Evolutionary conservation across 1,284 basidiomycete genomes (phyloP), one percentile per base, ranked within the genome.

Genomic region (Trametes pubescens): DNA sequence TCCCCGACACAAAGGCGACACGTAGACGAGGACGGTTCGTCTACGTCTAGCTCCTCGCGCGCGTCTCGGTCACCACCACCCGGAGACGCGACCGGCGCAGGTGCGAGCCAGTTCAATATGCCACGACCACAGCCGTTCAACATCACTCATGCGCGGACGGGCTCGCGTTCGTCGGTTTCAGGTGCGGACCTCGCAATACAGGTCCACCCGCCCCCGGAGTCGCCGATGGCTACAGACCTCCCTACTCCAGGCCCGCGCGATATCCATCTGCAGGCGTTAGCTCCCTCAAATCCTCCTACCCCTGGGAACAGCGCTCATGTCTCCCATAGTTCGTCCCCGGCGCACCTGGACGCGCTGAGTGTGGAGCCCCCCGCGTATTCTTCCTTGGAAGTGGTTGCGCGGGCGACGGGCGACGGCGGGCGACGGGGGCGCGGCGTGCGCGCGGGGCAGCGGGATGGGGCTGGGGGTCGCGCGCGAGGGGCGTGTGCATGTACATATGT

Each of bases 21-120:
- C n/a, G 65, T 53, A 48, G 69, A 70, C 44, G 72, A 65, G 44
- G 71, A n/a, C 35, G 56, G 44, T 49, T 67, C 70, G 47, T 72
- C 73, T 26, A 65, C 62, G 43, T 70, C 73, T 44, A 66, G 67
- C 62, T 73, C 74, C 55, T 83, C 84, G 65, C 80, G 82, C 67
- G 86, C 88, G 57, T 81, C 82, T 74, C 73, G 66, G 60, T 71
- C 77, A 52, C 72, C 69, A 48, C 75, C 78, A 21, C 75, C 24
- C 22, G 47, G 72, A 57, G 69, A 68, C 59, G 64, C 73, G 57
- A 67, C 72, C 67, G 75, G 78, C 75, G 81, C 85, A 90, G 89
- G 90, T 92, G 88, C 89, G 89, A 85, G 84, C 85, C 88, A 86
- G 75, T 92, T 91, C 85, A 86, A 85, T 81, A 81, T 81, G 78